Evolutionary conservation across 2,329 filamentous ascomycete genomes (phyloP).

Genomic region (Alternaria novae-zelandiae): DNA sequence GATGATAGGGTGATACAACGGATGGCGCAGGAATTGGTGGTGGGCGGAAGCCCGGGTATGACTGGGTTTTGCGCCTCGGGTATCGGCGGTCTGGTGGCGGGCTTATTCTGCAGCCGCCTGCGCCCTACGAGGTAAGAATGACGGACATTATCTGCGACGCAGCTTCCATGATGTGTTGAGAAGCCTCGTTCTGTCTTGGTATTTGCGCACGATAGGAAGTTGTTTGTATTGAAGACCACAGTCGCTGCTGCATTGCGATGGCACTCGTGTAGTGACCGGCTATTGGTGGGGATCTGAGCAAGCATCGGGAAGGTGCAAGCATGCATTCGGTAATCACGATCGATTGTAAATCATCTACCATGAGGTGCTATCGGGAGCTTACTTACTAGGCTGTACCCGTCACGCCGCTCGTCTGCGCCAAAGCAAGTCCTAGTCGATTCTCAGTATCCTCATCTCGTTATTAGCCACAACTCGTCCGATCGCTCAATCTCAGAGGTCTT

Average conservation of each 20-base stretch:
- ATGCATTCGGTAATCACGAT: not conserved
- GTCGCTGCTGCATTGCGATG: not conserved
- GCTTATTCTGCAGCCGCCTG: not conserved
- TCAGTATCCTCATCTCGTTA: too few relatives aligned
- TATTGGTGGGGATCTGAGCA: not conserved
- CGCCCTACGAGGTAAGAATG: not conserved
- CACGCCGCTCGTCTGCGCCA: too few relatives aligned
- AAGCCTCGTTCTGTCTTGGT: not conserved
- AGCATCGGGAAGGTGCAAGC: not conserved
- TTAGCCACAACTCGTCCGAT: too few relatives aligned
- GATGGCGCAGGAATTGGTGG: conserved; percentile 34
- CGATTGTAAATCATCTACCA: not conserved
- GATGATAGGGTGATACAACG: conserved; percentile 29
- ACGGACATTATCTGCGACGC: not conserved
- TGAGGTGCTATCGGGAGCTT: not conserved
- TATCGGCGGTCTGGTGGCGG: conserved; percentile 14
- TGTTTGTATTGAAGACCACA: not conserved
- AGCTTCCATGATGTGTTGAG: not conserved
- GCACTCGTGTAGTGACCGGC: not conserved
- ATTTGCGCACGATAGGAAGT: not conserved
- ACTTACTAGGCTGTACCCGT: not conserved
- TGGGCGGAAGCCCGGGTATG: conserved; percentile 12
- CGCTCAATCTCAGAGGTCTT: too few relatives aligned
- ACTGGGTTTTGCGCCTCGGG: conserved; percentile 30
- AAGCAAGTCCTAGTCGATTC: too few relatives aligned